These are phyloP conservation scores for Scheffersomyces quercinus DNA, from an alignment of 1,139 yeast genomes.

Conservation along the genomic window DNA sequence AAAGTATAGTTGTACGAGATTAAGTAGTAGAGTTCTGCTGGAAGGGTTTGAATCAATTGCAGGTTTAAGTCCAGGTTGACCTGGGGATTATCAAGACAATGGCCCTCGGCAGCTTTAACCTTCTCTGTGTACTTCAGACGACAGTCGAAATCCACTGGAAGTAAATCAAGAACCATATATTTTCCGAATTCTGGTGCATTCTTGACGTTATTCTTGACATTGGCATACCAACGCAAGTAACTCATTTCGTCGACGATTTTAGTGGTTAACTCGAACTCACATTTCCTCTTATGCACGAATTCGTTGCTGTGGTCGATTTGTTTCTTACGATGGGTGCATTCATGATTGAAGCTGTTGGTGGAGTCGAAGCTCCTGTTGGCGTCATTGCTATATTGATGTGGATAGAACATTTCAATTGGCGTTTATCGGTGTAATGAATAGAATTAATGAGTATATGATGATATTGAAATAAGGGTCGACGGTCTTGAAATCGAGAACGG, in stretches of 20 bases:
- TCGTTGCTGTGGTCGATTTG: background rate
- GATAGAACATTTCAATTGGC: background rate
- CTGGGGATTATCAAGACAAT: background rate
- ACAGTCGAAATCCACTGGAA: background rate
- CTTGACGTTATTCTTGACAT: background rate
- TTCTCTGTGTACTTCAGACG: background rate
- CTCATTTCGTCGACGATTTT: background rate
- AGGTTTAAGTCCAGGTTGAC: background rate
- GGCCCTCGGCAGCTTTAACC: background rate
- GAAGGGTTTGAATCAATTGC: background rate
- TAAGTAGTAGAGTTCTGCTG: background rate
- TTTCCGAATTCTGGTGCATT: background rate
- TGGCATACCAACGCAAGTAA: background rate
- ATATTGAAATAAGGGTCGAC: no score
- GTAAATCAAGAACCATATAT: background rate
- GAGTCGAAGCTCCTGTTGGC: background rate
- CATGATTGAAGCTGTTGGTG: background rate
- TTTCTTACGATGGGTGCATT: background rate
- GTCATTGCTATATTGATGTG: background rate
- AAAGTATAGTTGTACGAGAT: background rate
- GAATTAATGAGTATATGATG: no score
- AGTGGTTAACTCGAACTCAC: background rate
- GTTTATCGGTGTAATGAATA: no score
- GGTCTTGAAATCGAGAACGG: no score
- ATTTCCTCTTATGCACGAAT: background rate